These are phyloP conservation scores for Biscogniauxia mediterranea DNA, from an alignment of 2,329 filamentous ascomycete genomes.

Conservation along the genomic window DNA sequence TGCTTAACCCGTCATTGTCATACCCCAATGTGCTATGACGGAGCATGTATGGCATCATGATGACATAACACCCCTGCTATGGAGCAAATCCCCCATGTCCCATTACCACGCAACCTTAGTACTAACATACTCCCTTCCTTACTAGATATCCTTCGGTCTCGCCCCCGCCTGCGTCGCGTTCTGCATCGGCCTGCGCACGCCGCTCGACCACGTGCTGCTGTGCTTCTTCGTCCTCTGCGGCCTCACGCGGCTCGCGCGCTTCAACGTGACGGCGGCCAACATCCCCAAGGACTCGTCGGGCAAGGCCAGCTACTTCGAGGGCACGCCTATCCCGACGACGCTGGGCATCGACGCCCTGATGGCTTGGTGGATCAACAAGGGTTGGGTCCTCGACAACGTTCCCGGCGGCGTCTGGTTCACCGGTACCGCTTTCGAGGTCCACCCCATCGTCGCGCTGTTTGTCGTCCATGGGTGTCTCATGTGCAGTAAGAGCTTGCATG, in stretches of 20 bases:
- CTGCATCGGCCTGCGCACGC: slow-evolving; percentile 81
- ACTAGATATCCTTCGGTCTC: slow-evolving; percentile 90
- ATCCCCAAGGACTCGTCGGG: slow-evolving; percentile 89
- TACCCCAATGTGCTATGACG: no score
- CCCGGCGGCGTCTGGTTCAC: slow-evolving; percentile 69
- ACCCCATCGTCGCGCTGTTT: slow-evolving; percentile 79
- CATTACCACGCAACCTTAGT: no score
- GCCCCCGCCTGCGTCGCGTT: slow-evolving; percentile 86
- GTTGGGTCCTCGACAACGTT: slow-evolving; percentile 76
- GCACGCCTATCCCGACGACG: slow-evolving; percentile 91
- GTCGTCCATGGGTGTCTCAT: slow-evolving; percentile 88
- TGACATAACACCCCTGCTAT: no score
- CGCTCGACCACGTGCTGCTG: slow-evolving; percentile 75
- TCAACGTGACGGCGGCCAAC: slow-evolving; percentile 91
- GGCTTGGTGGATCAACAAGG: slow-evolving; percentile 82
- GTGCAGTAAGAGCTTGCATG: slow-evolving; percentile 92
- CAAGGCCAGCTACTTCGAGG: slow-evolving; percentile 95
- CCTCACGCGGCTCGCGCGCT: slow-evolving; percentile 87
- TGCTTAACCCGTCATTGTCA: no score
- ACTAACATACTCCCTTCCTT: background rate
- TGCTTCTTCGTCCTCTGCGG: slow-evolving; percentile 93
- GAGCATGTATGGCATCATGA: no score
- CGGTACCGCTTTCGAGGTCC: slow-evolving; percentile 74
- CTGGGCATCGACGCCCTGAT: slow-evolving; percentile 78
- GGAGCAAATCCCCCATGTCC: no score